A percentile compares a stretch with the other conserved stretches of the same genome.
Evolutionary conservation across 169 alveolate genomes (phyloP).

Genomic region (Cryptosporidium ubiquitum): DNA sequence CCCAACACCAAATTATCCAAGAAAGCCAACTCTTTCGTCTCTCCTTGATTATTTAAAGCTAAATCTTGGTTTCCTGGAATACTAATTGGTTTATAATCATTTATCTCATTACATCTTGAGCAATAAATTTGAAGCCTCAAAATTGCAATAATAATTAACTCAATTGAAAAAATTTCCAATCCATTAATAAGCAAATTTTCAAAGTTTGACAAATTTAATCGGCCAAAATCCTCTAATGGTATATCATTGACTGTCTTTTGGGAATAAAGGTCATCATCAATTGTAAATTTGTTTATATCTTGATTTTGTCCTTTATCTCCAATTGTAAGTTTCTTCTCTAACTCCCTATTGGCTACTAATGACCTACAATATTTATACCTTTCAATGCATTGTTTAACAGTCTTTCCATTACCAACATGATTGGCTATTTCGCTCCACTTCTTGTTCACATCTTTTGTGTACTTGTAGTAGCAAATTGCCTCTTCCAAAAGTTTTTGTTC

Average conservation of each 20-base stretch:
- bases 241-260: not conserved
- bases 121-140: conserved; percentile 53
- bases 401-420: conserved; percentile 65
- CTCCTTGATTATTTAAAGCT: not conserved
- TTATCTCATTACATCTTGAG: conserved; percentile 40
- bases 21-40: not conserved
- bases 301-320: not conserved
- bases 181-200: conserved; percentile 23
- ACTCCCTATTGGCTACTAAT: not conserved
- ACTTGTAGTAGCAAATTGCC: conserved; percentile 65
- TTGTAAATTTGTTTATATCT: too few relatives aligned
- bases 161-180: not conserved
- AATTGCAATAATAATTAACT: conserved; percentile 12
- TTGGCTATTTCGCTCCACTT: conserved; percentile 67
- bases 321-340: not conserved
- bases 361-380: conserved; percentile 66
- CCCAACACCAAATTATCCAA: conserved; percentile 58
- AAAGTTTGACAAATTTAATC: not conserved
- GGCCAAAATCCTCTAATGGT: not conserved
- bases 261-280: not conserved
- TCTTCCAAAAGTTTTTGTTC: conserved; percentile 64
- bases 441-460: conserved; percentile 54
- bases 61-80: conserved; percentile 56
- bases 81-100: conserved; percentile 56
- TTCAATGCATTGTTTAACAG: conserved; percentile 54